A percentile compares a stretch with the other conserved stretches of the same genome.
Conservation (phyloP, 768 basidiomycete species). For the Agaricus sinodeliciosus region DNA sequence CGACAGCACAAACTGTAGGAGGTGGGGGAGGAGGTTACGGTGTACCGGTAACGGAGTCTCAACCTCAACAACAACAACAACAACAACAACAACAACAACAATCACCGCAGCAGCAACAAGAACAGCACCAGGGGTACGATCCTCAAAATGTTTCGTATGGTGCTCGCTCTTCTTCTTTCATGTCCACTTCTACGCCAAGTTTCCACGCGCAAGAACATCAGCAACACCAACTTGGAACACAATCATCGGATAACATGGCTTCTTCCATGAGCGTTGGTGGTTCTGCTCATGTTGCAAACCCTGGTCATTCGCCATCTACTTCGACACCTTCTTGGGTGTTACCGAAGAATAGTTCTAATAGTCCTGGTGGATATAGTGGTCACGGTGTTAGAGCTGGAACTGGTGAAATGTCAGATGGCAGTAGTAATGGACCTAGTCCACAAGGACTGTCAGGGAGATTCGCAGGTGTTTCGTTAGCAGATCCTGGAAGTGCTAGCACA, state of each 20-base stretch:
- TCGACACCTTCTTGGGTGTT: slow-evolving; percentile 39
- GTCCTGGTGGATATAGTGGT: slow-evolving; percentile 1
- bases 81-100: slow-evolving; percentile 14
- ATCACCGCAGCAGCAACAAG: background rate
- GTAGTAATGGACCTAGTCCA: background rate
- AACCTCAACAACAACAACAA: slow-evolving; percentile 18
- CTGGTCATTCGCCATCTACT: slow-evolving; percentile 8
- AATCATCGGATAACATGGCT: background rate
- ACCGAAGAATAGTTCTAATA: slow-evolving; percentile 27
- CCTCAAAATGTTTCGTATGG: background rate
- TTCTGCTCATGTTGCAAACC: slow-evolving; percentile 10
- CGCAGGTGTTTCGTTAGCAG: slow-evolving; percentile 5
- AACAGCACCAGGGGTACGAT: background rate
- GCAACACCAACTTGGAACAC: background rate
- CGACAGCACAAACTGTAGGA: slow-evolving; percentile 12
- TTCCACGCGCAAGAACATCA: background rate
- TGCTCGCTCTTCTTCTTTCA: slow-evolving; percentile 7
- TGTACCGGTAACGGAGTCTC: slow-evolving; percentile 10
- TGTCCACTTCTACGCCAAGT: background rate
- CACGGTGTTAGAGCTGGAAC: background rate
- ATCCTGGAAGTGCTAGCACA: slow-evolving; percentile 4
- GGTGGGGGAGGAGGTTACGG: slow-evolving; percentile 7
- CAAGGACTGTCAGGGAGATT: slow-evolving; percentile 3
- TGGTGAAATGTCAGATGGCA: background rate
- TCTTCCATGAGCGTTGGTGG: slow-evolving; percentile 9